A percentile compares a stretch with the other conserved stretches of the same genome.
Conservation (phyloP, 805 yeast species). For the Nakazawaea laoshanensis region DNA sequence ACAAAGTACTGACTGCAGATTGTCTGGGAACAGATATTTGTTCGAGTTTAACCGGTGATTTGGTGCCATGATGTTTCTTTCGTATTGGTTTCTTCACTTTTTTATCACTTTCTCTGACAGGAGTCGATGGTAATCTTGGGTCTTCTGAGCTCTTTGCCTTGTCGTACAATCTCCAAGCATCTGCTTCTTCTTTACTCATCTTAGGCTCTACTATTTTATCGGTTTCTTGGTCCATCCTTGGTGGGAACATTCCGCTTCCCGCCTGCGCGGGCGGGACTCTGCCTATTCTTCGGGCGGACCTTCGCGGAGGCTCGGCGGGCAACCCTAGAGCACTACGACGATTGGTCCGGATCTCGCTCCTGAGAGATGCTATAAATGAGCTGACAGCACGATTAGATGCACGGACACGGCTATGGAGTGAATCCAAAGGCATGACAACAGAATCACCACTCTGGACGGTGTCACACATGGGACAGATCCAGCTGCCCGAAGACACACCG, state of each 20-base stretch:
- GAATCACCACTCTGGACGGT: conserved; percentile 18
- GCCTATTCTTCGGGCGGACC: not conserved
- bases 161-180: conserved; percentile 22
- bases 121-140: conserved; percentile 2
- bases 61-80: conserved; percentile 4
- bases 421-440: conserved; percentile 12
- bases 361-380: conserved; percentile 14
- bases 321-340: conserved; percentile 16
- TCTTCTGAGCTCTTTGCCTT: conserved; percentile 12
- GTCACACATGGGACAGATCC: conserved; percentile 28
- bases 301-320: conserved; percentile 5
- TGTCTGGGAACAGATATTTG: too few relatives aligned
- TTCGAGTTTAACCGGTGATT: too few relatives aligned
- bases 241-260: conserved; percentile 7
- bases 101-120: conserved; percentile 8
- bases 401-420: conserved; percentile 5
- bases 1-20: conserved; percentile 1
- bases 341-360: conserved; percentile 17
- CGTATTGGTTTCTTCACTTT: conserved; percentile 10
- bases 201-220: conserved; percentile 13
- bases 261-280: conserved; percentile 5
- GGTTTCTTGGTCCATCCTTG: conserved; percentile 12
- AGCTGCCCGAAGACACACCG: conserved; percentile 17
- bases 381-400: conserved; percentile 5
- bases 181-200: conserved; percentile 13